These are phyloP conservation scores for Phytophthora kernoviae DNA, from an alignment of 352 stramenopile genomes.

Conservation along the genomic window DNA sequence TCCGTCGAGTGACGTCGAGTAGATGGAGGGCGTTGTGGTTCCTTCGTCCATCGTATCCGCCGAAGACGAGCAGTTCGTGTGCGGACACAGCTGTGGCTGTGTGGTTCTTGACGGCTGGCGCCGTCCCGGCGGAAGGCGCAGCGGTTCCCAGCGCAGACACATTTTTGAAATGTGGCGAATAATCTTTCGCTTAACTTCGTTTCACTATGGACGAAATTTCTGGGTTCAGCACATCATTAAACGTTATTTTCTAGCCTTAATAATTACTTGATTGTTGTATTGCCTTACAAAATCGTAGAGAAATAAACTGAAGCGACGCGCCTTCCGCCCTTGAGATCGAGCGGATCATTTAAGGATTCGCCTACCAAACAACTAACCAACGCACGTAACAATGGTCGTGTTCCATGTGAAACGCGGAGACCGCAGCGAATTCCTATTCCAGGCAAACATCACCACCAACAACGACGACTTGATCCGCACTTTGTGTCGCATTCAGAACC, in stretches of 20 bases:
- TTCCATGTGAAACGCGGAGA: constrained; percentile 89
- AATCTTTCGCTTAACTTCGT: too few relatives aligned
- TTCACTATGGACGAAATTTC: too few relatives aligned
- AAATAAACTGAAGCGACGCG: too few relatives aligned
- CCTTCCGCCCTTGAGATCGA: too few relatives aligned
- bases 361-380: background rate
- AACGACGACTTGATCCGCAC: constrained; percentile 89
- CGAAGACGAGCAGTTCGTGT: constrained; percentile 86
- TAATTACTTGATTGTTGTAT: too few relatives aligned
- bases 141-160: constrained; percentile 72
- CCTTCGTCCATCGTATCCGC: constrained; percentile 93
- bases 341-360: background rate
- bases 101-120: constrained; percentile 90
- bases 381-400: constrained; percentile 77
- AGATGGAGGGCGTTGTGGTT: constrained; percentile 95
- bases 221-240: too few relatives aligned
- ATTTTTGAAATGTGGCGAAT: constrained; percentile 21
- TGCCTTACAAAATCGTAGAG: too few relatives aligned
- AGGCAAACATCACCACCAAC: constrained; percentile 70
- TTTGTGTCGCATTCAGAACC: constrained; percentile 87
- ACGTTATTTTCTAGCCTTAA: too few relatives aligned
- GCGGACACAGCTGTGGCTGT: constrained; percentile 66
- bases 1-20: constrained; percentile 82
- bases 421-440: constrained; percentile 92
- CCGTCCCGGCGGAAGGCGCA: constrained; percentile 40